Evolutionary conservation across 2,329 filamentous ascomycete genomes (phyloP), one percentile per base, ranked within the genome.

Genomic region (Alternaria incomplexa): DNA sequence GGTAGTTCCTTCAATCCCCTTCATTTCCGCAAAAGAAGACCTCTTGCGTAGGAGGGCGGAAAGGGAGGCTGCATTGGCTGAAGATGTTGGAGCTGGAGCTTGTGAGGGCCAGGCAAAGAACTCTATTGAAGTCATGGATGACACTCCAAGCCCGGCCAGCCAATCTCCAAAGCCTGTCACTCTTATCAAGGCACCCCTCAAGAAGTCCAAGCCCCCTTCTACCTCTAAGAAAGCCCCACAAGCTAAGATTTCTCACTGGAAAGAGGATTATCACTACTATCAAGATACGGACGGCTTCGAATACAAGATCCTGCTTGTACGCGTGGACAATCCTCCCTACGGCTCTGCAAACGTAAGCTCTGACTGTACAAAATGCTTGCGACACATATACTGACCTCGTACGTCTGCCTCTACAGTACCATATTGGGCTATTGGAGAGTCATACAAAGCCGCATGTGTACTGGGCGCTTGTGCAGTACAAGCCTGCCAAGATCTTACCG

Each of bases 231-330:
- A 54, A 43, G 52, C 10, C 51, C 10, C 23, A 26, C 54, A 58
- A 48, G 66, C 68, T 71, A 75, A 70, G 51, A 64, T 53, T 9
- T 46, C 57, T 36, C 83, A 32, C 81, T 87, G 77, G 50, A 73
- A 72, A 79, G 77, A 78, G 61, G 60, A 71, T n/a, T 88, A 89
- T 72, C 88, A 88, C 63, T 77, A 91, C 63, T 93, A 91, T 77
- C 80, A 78, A 17, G 92, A 96, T 74, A 58, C 71, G 4, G 85
- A 85, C 0, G 86, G 85, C 51, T 92, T 93, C 74, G 77, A 82
- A 5, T 93, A 93, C 79, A 84, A 89, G 57, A 80, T 92, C 61
- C 83, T 84, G 0, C 80, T 96, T 13, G 84, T 84, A 3, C 86
- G 90, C 28, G 75, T 73, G 73, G 86, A 79, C 77, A 83, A 73